Base-by-base conservation (phyloP, 2,329 filamentous ascomycete genomes). In the Paraphoma chrysanthemicola region DNA sequence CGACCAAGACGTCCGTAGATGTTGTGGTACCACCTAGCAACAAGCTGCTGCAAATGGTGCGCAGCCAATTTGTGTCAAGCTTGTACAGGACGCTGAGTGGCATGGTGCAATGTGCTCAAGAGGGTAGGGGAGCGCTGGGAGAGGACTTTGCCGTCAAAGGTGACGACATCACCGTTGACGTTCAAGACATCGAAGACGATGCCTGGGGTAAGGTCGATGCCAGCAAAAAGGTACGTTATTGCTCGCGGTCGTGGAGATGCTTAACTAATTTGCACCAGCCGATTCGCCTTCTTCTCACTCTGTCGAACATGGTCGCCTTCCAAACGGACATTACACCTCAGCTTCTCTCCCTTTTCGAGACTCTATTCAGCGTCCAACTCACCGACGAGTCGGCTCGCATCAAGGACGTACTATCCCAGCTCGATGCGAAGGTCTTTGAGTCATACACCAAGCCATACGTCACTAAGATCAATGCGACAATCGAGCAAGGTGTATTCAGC, bases 81-180 rank as follows among this genome's bases (percentile, higher is more conserved):
- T 80, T 99, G 43, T 98, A 98, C 78, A 96, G 96, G 75, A 92
- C 92, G 6, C 80, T 99, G 38, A 96, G 92, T 68, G 95, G 94
- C 18, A 94, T 99, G 88, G 93, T 99, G 1, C 95, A 98, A 78
- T 98, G 97, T 76, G 94, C 95, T 3, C 93, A 98, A 78, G 87
- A 88, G 54, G 85, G 88, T 3, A 76, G 88, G 12, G 86, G 88
- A 64, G 87, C 86, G 64, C 80, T 86, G 0, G 87, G 89, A 44
- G 79, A 80, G 18, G 80, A 81, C 8, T 81, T 82, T 54, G 81
- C 83, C 54, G 81, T 82, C 70, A 82, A 84, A 53, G 76, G 84
- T 33, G 81, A 85, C 59, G 77, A 80, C 52, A 73, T 83, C 1
- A 79, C 77, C 0, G 66, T 80, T 8, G 66, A 70, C 7, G 63